A percentile compares a stretch with the other conserved stretches of the same genome.
These are phyloP conservation scores for Microdochium paspali DNA, from an alignment of 2,329 filamentous ascomycete species.

Conservation along the genomic window DNA sequence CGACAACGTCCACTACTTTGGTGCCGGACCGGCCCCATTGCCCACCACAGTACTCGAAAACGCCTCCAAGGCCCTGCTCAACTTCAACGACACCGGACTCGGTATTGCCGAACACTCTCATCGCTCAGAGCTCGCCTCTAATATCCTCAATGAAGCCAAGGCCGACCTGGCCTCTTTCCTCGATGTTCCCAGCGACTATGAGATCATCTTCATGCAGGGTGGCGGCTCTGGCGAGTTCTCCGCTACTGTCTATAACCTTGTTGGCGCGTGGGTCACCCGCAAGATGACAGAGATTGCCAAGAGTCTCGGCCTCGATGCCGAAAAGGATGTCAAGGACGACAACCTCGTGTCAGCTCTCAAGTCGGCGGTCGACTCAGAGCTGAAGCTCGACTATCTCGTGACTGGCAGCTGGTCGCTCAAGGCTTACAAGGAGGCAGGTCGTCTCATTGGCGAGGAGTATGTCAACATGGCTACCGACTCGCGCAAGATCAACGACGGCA, in stretches of 20 bases:
- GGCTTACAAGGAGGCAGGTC: constrained; percentile 71
- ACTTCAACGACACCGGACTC: constrained; percentile 73
- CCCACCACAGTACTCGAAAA: constrained; percentile 73
- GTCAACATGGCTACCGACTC: constrained; percentile 73
- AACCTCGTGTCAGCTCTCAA: constrained; percentile 49
- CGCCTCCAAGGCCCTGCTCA: constrained; percentile 67
- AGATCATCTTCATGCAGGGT: constrained; percentile 79
- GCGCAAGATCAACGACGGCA: constrained; percentile 58
- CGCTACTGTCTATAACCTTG: constrained; percentile 74
- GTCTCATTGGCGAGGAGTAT: constrained; percentile 66
- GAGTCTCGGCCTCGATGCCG: constrained; percentile 35
- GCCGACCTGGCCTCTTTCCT: constrained; percentile 63
- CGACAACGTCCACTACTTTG: constrained; percentile 75
- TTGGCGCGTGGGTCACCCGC: constrained; percentile 71
- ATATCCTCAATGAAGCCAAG: constrained; percentile 73
- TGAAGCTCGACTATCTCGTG: constrained; percentile 82
- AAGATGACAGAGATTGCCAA: constrained; percentile 50
- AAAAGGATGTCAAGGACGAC: constrained; percentile 41
- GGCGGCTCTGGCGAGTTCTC: constrained; percentile 83
- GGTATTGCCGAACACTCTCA: constrained; percentile 88
- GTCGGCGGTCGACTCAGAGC: constrained; percentile 55
- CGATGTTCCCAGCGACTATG: constrained; percentile 78
- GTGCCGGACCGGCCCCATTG: constrained; percentile 80
- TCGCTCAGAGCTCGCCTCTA: constrained; percentile 67
- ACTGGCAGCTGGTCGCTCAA: constrained; percentile 90